phyloP scores from a whole-genome alignment of 2,329 filamentous ascomycete genomes.

The Fusarium austroafricanum region DNA sequence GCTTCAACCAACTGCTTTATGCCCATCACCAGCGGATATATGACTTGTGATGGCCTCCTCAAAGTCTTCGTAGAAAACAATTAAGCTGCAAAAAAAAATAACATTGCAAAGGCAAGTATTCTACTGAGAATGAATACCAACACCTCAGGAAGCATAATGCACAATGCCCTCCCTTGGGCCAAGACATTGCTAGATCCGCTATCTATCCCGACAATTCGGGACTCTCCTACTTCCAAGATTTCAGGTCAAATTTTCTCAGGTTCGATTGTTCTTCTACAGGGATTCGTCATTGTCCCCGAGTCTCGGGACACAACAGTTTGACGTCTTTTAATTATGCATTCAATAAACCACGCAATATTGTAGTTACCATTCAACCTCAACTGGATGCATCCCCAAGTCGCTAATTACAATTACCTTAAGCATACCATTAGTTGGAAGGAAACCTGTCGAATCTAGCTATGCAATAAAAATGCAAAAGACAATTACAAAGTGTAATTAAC shows the following conservation, averaged over 20 bases:
- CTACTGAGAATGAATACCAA: not conserved
- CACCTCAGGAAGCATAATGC: not conserved
- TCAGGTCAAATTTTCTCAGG: conserved; percentile 6
- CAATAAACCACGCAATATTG: no score
- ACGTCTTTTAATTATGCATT: no score
- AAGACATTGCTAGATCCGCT: conserved; percentile 15
- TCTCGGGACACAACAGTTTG: not conserved
- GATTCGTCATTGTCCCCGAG: conserved; percentile 8
- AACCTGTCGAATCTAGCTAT: no score
- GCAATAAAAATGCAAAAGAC: no score
- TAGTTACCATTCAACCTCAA: no score
- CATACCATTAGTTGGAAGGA: no score
- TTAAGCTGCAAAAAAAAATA: not conserved
- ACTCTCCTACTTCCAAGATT: conserved; percentile 31
- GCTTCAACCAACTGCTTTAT: conserved; percentile 5
- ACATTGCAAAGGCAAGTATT: not conserved
- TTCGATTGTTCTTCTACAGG: conserved; percentile 17
- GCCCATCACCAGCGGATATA: not conserved
- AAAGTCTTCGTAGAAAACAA: not conserved
- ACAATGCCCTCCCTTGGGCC: not conserved
- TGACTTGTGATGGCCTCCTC: not conserved
- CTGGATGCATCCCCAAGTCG: no score
- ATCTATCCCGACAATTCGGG: conserved; percentile 34
- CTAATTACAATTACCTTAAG: no score
- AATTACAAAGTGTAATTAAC: no score